phyloP scores from a whole-genome alignment of 306 rosid species.

The Lathyrus sativus region DNA sequence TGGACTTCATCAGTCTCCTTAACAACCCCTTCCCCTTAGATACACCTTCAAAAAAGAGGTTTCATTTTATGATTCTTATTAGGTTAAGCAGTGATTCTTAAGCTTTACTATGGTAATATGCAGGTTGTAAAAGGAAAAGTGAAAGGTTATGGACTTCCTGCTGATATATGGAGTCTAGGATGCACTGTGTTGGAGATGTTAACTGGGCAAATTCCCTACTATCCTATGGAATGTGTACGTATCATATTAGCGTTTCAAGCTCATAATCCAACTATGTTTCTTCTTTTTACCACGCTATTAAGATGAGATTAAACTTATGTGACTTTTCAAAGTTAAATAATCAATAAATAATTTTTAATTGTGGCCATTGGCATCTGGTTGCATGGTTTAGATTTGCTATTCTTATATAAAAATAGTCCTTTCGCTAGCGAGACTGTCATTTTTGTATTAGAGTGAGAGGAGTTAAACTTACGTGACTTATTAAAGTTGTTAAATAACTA shows the following conservation, averaged over 20 bases:
- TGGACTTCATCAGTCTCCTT: not conserved
- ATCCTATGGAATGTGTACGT: slow-evolving; percentile 68
- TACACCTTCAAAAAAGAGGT: not conserved
- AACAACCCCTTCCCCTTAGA: not conserved
- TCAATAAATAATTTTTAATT: not conserved
- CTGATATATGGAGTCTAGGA: slow-evolving; percentile 98
- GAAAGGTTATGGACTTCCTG: slow-evolving; percentile 86
- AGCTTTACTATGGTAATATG: slow-evolving; percentile 38
- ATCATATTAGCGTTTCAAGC: slow-evolving; percentile 20
- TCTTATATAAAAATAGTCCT: not conserved
- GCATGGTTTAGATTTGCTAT: not conserved
- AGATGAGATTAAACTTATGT: not conserved
- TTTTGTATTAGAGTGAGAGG: not conserved
- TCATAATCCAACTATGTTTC: slow-evolving; percentile 14
- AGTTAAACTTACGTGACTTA: not conserved
- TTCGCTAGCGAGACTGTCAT: not conserved
- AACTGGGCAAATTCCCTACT: slow-evolving; percentile 70
- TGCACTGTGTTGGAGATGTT: slow-evolving; percentile 97
- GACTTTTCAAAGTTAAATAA: not conserved
- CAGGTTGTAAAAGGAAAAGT: slow-evolving; percentile 85
- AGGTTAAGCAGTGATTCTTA: slow-evolving; percentile 13
- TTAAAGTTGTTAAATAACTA: not conserved
- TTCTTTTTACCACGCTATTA: slow-evolving; percentile 4
- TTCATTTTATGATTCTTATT: slow-evolving; percentile 12
- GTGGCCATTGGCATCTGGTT: not conserved